These are phyloP conservation scores for Globisporangium yorkense DNA, from an alignment of 352 stramenopile genomes.

Conservation along the genomic window DNA sequence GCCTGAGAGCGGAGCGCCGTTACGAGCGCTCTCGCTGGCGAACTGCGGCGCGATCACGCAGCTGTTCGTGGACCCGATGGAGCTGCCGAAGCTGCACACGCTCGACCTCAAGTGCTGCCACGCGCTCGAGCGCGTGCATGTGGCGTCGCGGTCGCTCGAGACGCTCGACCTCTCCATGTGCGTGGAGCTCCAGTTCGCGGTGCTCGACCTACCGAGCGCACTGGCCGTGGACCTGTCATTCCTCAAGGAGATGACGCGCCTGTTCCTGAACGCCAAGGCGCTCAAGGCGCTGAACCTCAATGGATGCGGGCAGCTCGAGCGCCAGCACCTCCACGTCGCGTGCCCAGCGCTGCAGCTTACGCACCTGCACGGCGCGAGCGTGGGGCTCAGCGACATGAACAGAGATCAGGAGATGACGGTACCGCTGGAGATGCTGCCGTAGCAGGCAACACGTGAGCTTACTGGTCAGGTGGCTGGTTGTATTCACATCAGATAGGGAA, in stretches of 20 bases:
- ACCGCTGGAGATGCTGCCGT: neutral
- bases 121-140: slow-evolving; percentile 47
- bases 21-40: slow-evolving; percentile 31
- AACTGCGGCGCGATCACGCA: slow-evolving; percentile 54
- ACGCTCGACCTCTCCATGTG: slow-evolving; percentile 36
- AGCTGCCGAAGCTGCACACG: slow-evolving; percentile 37
- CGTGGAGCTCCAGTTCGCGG: slow-evolving; percentile 32
- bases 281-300: slow-evolving; percentile 37
- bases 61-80: slow-evolving; percentile 42
- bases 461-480: neutral
- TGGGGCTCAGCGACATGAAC: slow-evolving; percentile 36
- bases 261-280: slow-evolving; percentile 41
- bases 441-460: neutral
- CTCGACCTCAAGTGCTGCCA: slow-evolving; percentile 41
- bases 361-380: slow-evolving; percentile 36
- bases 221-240: slow-evolving; percentile 54
- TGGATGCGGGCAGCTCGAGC: slow-evolving; percentile 35
- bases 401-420: slow-evolving; percentile 7
- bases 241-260: slow-evolving; percentile 44
- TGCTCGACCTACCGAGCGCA: slow-evolving; percentile 34
- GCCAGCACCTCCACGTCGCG: slow-evolving; percentile 23
- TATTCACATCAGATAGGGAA: neutral
- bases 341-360: slow-evolving; percentile 34
- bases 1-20: slow-evolving; percentile 4
- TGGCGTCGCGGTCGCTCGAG: slow-evolving; percentile 40